These are phyloP conservation scores for Fusarium incarnatum DNA, from an alignment of 2,329 filamentous ascomycete species.

Conservation along the genomic window DNA sequence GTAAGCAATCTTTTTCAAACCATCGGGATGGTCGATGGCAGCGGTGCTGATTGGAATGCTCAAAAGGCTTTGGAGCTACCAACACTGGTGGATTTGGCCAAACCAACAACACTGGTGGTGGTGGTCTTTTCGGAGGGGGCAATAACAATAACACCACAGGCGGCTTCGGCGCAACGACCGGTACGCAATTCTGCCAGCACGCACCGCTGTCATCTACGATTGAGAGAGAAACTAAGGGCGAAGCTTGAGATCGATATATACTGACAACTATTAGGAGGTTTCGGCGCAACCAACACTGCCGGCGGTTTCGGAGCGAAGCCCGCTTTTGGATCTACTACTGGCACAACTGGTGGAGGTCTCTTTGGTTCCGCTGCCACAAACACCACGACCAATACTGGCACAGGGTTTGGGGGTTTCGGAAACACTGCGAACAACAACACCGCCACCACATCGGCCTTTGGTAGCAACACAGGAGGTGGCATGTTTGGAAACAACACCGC, in stretches of 20 bases:
- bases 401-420: slow-evolving; percentile 58
- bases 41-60: slow-evolving; percentile 46
- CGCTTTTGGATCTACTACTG: slow-evolving; percentile 63
- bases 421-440: slow-evolving; percentile 47
- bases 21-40: slow-evolving; percentile 30
- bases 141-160: slow-evolving; percentile 48
- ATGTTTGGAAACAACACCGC: slow-evolving; percentile 65
- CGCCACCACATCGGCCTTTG: slow-evolving; percentile 55
- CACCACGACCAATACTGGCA: slow-evolving; percentile 53
- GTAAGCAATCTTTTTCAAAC: slow-evolving; percentile 58
- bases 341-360: slow-evolving; percentile 56
- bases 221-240: slow-evolving; percentile 25
- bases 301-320: slow-evolving; percentile 61
- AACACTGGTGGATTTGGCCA: slow-evolving; percentile 59
- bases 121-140: slow-evolving; percentile 60
- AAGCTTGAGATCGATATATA: slow-evolving; percentile 18
- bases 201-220: slow-evolving; percentile 37
- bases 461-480: slow-evolving; percentile 55
- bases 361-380: slow-evolving; percentile 58
- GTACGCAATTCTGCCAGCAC: slow-evolving; percentile 45
- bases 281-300: slow-evolving; percentile 51
- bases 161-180: slow-evolving; percentile 52
- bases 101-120: slow-evolving; percentile 47
- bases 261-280: slow-evolving; percentile 50
- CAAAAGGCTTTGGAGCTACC: slow-evolving; percentile 51